Conservation (phyloP, 2,329 filamentous ascomycete genomes). For the Hymenoscyphus occultus region DNA sequence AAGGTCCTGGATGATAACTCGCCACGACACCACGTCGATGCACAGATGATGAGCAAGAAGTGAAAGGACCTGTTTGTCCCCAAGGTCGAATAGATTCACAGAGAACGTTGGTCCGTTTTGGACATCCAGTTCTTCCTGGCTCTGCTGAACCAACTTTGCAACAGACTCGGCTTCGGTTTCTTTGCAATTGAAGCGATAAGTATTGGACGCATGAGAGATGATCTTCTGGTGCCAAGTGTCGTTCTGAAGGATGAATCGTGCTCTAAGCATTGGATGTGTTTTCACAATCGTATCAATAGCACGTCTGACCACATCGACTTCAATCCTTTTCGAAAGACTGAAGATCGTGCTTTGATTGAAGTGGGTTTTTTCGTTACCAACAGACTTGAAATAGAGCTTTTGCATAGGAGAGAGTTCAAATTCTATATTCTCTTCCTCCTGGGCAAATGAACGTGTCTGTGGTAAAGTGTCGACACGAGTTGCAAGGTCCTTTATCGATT, state of each 20-base stretch:
- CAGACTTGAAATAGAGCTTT: constrained; percentile 24
- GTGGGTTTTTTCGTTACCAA: constrained; percentile 9
- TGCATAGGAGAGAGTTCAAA: constrained; percentile 30
- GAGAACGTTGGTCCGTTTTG: constrained; percentile 20
- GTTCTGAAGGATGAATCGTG: constrained; percentile 34
- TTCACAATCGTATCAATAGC: constrained; percentile 36
- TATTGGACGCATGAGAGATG: constrained; percentile 27
- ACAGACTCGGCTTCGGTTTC: background rate
- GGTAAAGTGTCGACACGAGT: constrained; percentile 7
- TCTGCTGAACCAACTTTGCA: constrained; percentile 21
- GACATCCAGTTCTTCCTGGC: constrained; percentile 36
- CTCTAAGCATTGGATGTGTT: constrained; percentile 41
- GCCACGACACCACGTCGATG: constrained; percentile 40
- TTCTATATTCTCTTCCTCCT: constrained; percentile 5
- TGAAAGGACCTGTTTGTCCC: constrained; percentile 36
- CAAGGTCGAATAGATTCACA: constrained; percentile 17
- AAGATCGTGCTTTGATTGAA: constrained; percentile 18
- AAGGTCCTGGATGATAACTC: constrained; percentile 38
- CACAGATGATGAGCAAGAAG: constrained; percentile 25
- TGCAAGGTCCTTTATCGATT: constrained; percentile 16
- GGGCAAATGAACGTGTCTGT: background rate
- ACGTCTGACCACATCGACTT: background rate
- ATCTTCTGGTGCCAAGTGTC: constrained; percentile 37
- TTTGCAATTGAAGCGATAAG: constrained; percentile 19
- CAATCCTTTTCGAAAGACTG: background rate